Evolutionary conservation across 139 green algal genomes (phyloP).

Genomic region (Desmodesmus armatus): DNA sequence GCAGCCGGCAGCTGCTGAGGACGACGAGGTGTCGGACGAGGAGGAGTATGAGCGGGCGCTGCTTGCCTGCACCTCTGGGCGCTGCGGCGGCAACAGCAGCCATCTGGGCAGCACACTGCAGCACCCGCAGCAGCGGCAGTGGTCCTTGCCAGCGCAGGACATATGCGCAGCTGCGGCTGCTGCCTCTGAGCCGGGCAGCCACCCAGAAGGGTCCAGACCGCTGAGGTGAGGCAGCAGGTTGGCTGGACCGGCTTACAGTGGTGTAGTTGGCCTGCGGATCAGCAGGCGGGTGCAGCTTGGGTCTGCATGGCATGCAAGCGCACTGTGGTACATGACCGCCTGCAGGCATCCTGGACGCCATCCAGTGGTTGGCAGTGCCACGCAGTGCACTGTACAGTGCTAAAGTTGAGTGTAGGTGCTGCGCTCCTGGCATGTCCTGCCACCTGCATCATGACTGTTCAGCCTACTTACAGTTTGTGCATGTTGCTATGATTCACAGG

Average conservation of each 20-base stretch:
- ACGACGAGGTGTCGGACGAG: background rate
- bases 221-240: background rate
- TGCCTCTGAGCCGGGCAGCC: background rate
- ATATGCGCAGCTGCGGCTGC: background rate
- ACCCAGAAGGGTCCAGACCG: too few species aligned
- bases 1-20: background rate
- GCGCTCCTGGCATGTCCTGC: background rate
- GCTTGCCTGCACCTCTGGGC: background rate
- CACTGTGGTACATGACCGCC: background rate
- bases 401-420: background rate
- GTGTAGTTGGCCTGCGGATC: background rate
- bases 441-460: background rate
- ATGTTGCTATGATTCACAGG: constrained; percentile 27
- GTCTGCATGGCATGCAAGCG: background rate
- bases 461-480: background rate
- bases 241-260: background rate
- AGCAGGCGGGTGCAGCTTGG: background rate
- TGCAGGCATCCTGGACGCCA: too few species aligned
- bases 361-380: too few species aligned
- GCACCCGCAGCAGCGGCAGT: constrained; percentile 1
- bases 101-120: background rate
- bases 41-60: constrained; percentile 16
- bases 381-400: background rate
- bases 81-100: background rate
- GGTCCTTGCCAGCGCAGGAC: background rate